Conservation (phyloP, 2,329 filamentous ascomycete species). For the Ophiocordyceps robertsii region DNA sequence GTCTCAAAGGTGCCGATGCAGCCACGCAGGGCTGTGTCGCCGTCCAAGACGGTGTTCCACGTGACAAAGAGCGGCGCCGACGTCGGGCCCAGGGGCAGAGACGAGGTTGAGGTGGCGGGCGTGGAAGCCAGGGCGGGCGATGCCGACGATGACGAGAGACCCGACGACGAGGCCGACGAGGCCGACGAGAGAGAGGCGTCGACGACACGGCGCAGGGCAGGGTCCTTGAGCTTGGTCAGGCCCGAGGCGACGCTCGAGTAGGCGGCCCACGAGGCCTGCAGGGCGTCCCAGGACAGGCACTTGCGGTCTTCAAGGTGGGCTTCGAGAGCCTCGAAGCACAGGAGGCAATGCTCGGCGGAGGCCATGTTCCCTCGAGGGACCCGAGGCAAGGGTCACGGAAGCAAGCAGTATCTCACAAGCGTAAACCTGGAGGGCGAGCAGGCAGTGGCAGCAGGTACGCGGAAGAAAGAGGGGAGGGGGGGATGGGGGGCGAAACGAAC, state of each 20-base stretch:
- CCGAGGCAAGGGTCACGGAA: too few species aligned
- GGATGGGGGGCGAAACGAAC: too few species aligned
- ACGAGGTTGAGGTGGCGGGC: conserved; percentile 30
- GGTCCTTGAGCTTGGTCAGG: conserved; percentile 18
- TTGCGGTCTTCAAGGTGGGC: conserved; percentile 61
- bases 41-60: conserved; percentile 59
- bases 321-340: conserved; percentile 79
- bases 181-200: conserved; percentile 9
- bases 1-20: conserved; percentile 93
- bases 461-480: too few species aligned
- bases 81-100: conserved; percentile 20
- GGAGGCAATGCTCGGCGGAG: conserved; percentile 71
- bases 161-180: conserved; percentile 21
- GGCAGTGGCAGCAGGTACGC: too few species aligned
- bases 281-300: conserved; percentile 50
- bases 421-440: too few species aligned
- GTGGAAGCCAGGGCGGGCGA: conserved; percentile 29
- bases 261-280: conserved; percentile 51
- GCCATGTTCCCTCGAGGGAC: conserved; percentile 47
- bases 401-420: too few species aligned
- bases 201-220: conserved; percentile 28
- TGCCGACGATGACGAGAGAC: conserved; percentile 21
- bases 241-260: conserved; percentile 13
- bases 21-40: conserved; percentile 55
- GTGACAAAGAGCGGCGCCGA: conserved; percentile 80